Percentiles rank a stretch among this genome's conserved stretches.
Conservation (phyloP, 805 yeast species). For the Blastobotrys chiropterorum region DNA sequence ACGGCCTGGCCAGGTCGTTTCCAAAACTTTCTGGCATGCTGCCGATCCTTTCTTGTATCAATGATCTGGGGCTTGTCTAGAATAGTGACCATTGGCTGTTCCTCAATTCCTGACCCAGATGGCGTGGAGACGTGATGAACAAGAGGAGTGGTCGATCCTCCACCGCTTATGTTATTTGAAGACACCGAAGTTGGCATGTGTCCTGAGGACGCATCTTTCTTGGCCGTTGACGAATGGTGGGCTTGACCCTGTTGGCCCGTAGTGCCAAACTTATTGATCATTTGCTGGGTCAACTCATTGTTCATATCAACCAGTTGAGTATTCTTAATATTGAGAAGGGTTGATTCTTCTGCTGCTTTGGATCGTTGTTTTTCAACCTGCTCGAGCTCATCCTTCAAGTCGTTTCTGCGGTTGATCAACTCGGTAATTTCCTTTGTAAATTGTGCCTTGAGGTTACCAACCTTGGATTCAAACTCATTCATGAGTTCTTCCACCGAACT, state of each 20-base stretch:
- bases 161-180: neutral
- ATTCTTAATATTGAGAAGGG: constrained; percentile 29
- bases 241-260: neutral
- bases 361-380: constrained; percentile 24
- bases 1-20: constrained; percentile 32
- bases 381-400: constrained; percentile 26
- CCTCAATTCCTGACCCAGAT: constrained; percentile 3
- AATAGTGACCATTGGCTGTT: constrained; percentile 26
- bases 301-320: constrained; percentile 34
- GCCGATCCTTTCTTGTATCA: constrained; percentile 20
- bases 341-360: constrained; percentile 27
- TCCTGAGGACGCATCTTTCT: neutral
- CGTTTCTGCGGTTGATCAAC: constrained; percentile 26
- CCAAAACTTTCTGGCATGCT: constrained; percentile 28
- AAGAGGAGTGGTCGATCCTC: neutral
- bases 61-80: constrained; percentile 22
- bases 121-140: neutral
- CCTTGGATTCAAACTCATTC: constrained; percentile 36
- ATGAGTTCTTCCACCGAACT: constrained; percentile 25
- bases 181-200: neutral
- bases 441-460: constrained; percentile 42
- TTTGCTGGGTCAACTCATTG: constrained; percentile 31
- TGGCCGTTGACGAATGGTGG: neutral
- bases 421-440: constrained; percentile 42
- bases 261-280: constrained; percentile 29